Evolutionary conservation across 1,139 yeast genomes (phyloP).

Genomic region (Blastobotrys ciferrii): DNA sequence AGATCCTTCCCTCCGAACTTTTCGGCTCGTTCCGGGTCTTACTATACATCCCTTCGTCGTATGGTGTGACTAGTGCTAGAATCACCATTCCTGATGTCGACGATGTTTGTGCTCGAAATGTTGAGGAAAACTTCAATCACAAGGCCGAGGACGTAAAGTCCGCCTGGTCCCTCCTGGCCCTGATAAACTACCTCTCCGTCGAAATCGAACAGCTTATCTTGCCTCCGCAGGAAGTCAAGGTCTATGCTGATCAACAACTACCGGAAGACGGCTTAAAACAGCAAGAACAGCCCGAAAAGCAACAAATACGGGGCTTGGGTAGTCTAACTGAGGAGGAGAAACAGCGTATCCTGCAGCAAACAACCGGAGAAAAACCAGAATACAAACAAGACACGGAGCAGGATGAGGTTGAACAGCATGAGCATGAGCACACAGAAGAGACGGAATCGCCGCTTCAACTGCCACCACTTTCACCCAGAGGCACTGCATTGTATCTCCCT

Average conservation of each 20-base stretch:
- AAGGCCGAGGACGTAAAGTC: conserved; percentile 27
- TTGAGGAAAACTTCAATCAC: conserved; percentile 33
- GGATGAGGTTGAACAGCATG: conserved; percentile 9
- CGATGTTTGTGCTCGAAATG: conserved; percentile 26
- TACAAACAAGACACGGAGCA: no score
- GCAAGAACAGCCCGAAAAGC: conserved; percentile 14
- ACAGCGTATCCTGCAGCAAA: conserved; percentile 1
- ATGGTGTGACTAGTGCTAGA: conserved; percentile 24
- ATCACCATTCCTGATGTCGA: conserved; percentile 24
- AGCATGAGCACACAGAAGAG: conserved; percentile 10
- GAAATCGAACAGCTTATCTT: conserved; percentile 28
- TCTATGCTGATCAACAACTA: conserved; percentile 10
- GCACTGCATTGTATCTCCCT: conserved; percentile 37
- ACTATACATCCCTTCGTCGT: conserved; percentile 32
- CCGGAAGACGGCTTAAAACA: conserved; percentile 15
- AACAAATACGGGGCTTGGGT: neutral
- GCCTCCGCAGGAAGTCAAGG: conserved; percentile 15
- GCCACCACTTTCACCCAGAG: conserved; percentile 30
- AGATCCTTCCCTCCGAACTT: conserved; percentile 25
- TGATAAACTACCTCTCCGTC: conserved; percentile 32
- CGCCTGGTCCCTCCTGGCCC: conserved; percentile 34
- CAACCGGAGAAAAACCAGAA: conserved; percentile 2
- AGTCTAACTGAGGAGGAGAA: conserved; percentile 2
- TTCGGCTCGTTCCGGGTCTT: conserved; percentile 21
- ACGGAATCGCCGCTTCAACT: conserved; percentile 11